A percentile compares a stretch with the other conserved stretches of the same genome.
These are phyloP conservation scores for Neobulgaria alba DNA, from an alignment of 2,329 filamentous ascomycete genomes.

Conservation along the genomic window DNA sequence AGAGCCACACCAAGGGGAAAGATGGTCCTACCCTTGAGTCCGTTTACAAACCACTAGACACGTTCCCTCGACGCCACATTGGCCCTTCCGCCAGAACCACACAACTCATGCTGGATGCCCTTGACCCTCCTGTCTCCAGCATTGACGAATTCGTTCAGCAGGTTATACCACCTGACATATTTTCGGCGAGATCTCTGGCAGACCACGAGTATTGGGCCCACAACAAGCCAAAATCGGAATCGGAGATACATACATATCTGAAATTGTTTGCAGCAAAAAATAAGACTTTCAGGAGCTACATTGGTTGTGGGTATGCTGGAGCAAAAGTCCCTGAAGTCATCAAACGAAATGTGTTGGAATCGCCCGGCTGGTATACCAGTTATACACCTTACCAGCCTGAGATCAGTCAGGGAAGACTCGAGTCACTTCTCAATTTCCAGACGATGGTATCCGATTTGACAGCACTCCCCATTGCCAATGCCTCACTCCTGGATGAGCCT, in stretches of 20 bases:
- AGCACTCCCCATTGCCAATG: slow-evolving; percentile 79
- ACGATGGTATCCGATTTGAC: slow-evolving; percentile 87
- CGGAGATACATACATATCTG: slow-evolving; percentile 45
- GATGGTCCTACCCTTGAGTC: too few species aligned
- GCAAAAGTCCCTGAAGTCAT: slow-evolving; percentile 85
- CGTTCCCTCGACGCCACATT: slow-evolving; percentile 76
- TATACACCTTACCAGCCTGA: slow-evolving; percentile 97
- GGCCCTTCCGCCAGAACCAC: slow-evolving; percentile 65
- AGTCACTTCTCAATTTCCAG: slow-evolving; percentile 92
- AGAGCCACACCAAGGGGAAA: too few species aligned
- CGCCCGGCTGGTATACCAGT: slow-evolving; percentile 94
- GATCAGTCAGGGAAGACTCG: slow-evolving; percentile 88
- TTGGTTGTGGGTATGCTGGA: slow-evolving; percentile 81
- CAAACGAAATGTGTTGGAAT: slow-evolving; percentile 85
- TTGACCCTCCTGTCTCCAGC: slow-evolving; percentile 64
- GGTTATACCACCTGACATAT: slow-evolving; percentile 73
- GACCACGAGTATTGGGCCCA: neutral
- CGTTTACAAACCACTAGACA: slow-evolving; percentile 44
- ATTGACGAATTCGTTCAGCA: slow-evolving; percentile 79
- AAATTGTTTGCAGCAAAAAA: slow-evolving; percentile 50
- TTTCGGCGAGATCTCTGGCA: slow-evolving; percentile 45
- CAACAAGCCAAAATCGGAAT: slow-evolving; percentile 38
- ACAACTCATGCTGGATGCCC: slow-evolving; percentile 67
- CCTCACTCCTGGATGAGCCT: slow-evolving; percentile 81
- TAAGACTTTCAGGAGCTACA: slow-evolving; percentile 57